Conservation (phyloP, 1,284 basidiomycete genomes). For the Cryptococcus amylolentus region DNA sequence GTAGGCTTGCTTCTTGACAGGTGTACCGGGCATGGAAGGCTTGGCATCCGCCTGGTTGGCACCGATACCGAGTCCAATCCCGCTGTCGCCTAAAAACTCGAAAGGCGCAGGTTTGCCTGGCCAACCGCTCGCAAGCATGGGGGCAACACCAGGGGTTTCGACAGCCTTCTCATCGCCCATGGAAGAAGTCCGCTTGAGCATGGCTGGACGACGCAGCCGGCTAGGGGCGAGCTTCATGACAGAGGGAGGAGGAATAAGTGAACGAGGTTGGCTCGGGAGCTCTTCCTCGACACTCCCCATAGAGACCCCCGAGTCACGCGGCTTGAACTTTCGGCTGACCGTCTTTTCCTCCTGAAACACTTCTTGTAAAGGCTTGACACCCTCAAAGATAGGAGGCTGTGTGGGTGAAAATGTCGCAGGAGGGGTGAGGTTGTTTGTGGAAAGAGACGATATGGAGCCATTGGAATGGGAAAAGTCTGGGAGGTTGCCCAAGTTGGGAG, state of each 20-base stretch:
- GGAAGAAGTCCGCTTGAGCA: conserved; percentile 41
- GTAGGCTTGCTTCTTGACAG: conserved; percentile 44
- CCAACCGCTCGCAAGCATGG: conserved; percentile 30
- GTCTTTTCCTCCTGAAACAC: conserved; percentile 41
- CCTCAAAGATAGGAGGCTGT: conserved; percentile 46
- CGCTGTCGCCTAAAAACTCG: conserved; percentile 43
- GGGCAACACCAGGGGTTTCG: conserved; percentile 37
- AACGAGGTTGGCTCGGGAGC: conserved; percentile 3
- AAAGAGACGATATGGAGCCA: conserved; percentile 39
- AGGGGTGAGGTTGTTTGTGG: conserved; percentile 33
- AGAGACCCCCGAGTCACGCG: conserved; percentile 44
- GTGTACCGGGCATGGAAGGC: conserved; percentile 48
- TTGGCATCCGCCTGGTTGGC: conserved; percentile 28
- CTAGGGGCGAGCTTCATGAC: conserved; percentile 11
- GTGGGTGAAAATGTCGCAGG: conserved; percentile 34
- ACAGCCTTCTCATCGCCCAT: conserved; percentile 34
- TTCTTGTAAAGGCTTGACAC: conserved; percentile 49
- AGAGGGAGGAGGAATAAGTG: conserved; percentile 11
- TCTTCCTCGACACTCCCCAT: conserved; percentile 17
- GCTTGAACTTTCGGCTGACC: conserved; percentile 48
- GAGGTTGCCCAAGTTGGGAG: conserved; percentile 21
- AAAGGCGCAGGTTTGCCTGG: conserved; percentile 26
- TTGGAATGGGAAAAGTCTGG: conserved; percentile 41
- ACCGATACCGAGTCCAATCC: conserved; percentile 27
- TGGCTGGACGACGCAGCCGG: conserved; percentile 25